A percentile compares a stretch with the other conserved stretches of the same genome.
Conservation (phyloP, 345 rosid species). For the Microcos paniculata region DNA sequence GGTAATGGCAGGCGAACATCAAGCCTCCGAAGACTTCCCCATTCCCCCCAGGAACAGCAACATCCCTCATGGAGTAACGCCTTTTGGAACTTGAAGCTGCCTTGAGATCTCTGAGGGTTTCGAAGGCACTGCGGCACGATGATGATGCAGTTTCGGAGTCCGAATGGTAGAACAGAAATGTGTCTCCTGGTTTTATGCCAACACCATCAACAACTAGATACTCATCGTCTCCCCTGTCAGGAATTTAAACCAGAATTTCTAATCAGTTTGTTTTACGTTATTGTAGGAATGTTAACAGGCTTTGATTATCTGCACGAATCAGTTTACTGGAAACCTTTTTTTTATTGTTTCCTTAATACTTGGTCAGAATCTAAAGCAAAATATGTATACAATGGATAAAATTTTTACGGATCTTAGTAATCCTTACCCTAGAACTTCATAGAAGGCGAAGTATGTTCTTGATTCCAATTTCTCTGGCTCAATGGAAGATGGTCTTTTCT, state of each 20-base stretch:
- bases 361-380: neutral
- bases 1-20: conserved; percentile 54
- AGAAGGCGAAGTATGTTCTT: conserved; percentile 52
- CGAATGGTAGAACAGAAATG: conserved; percentile 58
- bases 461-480: conserved; percentile 45
- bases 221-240: conserved; percentile 61
- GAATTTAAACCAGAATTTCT: neutral
- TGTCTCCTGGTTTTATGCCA: conserved; percentile 66
- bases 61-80: neutral
- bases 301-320: neutral
- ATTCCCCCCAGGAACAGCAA: neutral
- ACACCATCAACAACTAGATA: conserved; percentile 51
- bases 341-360: neutral
- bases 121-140: conserved; percentile 35
- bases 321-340: neutral
- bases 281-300: neutral
- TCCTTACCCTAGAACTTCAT: conserved; percentile 62
- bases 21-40: conserved; percentile 72
- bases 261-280: neutral
- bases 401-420: conserved; percentile 32
- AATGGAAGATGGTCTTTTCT: conserved; percentile 51
- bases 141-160: conserved; percentile 42
- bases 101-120: conserved; percentile 38
- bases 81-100: conserved; percentile 21
- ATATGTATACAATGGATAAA: neutral